phyloP scores from a whole-genome alignment of 23 red algal genomes.

The Cyanidioschyzon merolae region DNA sequence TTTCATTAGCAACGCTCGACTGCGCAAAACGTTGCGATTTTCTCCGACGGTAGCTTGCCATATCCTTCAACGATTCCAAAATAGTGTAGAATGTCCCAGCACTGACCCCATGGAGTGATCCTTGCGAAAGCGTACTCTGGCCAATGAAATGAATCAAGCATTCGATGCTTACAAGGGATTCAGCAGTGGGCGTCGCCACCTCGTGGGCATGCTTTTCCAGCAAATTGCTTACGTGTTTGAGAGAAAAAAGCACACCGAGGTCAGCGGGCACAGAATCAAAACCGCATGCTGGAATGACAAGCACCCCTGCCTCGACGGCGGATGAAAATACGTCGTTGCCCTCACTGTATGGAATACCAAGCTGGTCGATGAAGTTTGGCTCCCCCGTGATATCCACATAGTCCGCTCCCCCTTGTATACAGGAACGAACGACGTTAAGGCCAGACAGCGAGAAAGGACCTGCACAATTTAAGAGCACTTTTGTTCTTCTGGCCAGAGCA shows the following conservation, averaged over 20 bases:
- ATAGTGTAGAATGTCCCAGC: background rate
- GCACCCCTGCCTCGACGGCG: constrained; percentile 3
- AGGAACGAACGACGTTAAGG: background rate
- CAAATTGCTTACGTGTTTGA: background rate
- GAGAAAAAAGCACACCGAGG: background rate
- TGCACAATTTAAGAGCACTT: constrained; percentile 18
- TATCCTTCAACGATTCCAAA: background rate
- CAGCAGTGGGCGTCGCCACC: background rate
- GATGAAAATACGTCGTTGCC: background rate
- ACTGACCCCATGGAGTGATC: background rate
- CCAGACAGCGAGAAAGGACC: constrained; percentile 14
- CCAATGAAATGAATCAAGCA: background rate
- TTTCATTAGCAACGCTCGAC: background rate
- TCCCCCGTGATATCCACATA: constrained; percentile 22
- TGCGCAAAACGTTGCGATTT: background rate
- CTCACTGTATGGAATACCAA: background rate
- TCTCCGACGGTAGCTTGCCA: background rate
- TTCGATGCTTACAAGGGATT: background rate
- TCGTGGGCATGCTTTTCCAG: background rate
- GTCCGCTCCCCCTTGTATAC: background rate
- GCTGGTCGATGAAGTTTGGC: background rate
- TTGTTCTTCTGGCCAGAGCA: background rate
- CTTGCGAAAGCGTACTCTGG: background rate
- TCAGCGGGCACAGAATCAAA: constrained; percentile 16
- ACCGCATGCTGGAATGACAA: constrained; percentile 9